A percentile compares a stretch with the other conserved stretches of the same genome.
phyloP scores from a whole-genome alignment of 1,284 basidiomycete species.

The Sanghuangporus sanghuang region DNA sequence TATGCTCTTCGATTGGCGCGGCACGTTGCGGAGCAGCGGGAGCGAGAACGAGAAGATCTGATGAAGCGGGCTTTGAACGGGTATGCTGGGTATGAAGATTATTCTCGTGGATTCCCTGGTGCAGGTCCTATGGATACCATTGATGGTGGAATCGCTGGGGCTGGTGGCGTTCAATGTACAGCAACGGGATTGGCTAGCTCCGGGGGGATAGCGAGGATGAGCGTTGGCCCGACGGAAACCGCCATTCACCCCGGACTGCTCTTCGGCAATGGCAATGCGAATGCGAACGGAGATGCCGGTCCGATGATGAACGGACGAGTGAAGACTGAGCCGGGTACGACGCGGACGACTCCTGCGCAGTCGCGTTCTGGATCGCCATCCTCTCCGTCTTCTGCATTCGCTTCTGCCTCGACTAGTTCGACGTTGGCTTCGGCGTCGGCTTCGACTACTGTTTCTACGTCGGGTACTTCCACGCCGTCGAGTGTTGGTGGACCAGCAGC shows the following conservation, averaged over 20 bases:
- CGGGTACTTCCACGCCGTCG: neutral
- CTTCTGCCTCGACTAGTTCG: neutral
- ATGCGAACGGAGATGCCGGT: neutral
- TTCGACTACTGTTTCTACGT: neutral
- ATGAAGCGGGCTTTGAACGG: slow-evolving; percentile 31
- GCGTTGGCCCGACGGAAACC: slow-evolving; percentile 20
- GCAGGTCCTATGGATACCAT: slow-evolving; percentile 18
- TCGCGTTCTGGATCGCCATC: slow-evolving; percentile 4
- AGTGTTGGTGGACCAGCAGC: too few species aligned
- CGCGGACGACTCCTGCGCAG: neutral
- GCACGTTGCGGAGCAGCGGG: neutral
- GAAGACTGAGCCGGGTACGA: neutral
- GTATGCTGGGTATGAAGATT: slow-evolving; percentile 55
- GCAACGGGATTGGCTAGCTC: neutral
- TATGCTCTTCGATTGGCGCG: neutral
- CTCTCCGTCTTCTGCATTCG: neutral
- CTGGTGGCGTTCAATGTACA: neutral
- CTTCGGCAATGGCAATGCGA: slow-evolving; percentile 1
- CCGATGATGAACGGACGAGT: neutral
- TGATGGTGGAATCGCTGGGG: neutral
- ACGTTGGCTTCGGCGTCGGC: neutral
- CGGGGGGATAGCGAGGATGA: neutral
- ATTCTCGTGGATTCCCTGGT: slow-evolving; percentile 57
- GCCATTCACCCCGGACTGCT: slow-evolving; percentile 66
- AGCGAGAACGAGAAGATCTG: neutral